Evolutionary conservation across 352 stramenopile genomes (phyloP), one percentile per base, ranked within the genome.

Genomic region (Phytophthora rubi): DNA sequence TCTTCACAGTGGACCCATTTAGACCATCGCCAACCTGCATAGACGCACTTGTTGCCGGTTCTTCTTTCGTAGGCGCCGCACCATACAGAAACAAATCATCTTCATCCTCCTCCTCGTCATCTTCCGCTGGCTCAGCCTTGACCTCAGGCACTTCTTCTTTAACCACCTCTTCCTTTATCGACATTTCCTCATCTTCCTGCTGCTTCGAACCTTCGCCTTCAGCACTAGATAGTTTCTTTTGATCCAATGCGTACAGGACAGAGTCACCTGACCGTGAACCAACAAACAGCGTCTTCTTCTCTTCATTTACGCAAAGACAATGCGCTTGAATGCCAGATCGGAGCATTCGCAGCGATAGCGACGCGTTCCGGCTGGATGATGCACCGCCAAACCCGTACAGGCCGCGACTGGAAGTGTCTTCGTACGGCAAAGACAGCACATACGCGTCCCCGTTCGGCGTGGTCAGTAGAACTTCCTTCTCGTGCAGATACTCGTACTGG

Each of bases 261-360:
- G 89, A 96, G 59, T 96, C 86, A 1, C 89, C 89, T 0, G 85
- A 91, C 12, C 86, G 75, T 44, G 89, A 94, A n/a, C 89, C 89
- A 15, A 96, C 70, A 66, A 96, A 96, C 8, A 96, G 44, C 8
- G 86, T 91, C 54, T 89, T 86, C 26, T 75, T 80, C 12, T 81
- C 70, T n/a, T 86, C 58, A 48, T 94, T 76, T 13, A 90, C 73
- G 35, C 76, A 86, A 53, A 96, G 39, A 53, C 86, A 94, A 35
- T 77, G 89, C 7, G 83, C 77, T 10, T 75, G 68, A 4, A 88
- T 71, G 1, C 81, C 71, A 4, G 79, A 81, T 7, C 72, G 73
- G 6, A 94, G 60, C 59, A 90, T 81, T 30, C 82, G 74, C 30
- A 94, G 73, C 44, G 82, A 88, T 21, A 93, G 52, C 6, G 75